Conservation (phyloP, 129 eudicot species). For the Rutidosis leptorrhynchoides region DNA sequence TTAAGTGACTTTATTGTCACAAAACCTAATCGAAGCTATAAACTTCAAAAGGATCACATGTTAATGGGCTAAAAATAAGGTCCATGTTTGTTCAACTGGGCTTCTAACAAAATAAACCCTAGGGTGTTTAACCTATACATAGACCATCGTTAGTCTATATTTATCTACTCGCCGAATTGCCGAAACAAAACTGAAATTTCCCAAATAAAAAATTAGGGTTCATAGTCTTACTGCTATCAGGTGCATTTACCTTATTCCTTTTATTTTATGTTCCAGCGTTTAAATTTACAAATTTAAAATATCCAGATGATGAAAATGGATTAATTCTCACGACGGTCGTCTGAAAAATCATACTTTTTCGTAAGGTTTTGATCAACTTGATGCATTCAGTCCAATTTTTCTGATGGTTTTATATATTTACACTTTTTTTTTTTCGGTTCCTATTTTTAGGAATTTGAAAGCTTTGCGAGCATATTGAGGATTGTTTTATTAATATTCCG, state of each 20-base stretch:
- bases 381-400: conserved; percentile 41
- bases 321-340: conserved; percentile 69
- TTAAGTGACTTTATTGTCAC: too few species aligned
- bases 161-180: not conserved
- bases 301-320: conserved; percentile 47
- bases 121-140: conserved; percentile 12
- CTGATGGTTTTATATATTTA: conserved; percentile 36
- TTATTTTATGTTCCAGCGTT: not conserved
- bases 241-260: not conserved
- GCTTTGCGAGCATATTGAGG: conserved; percentile 38
- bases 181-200: not conserved
- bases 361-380: conserved; percentile 34
- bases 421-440: not conserved
- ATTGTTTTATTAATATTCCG: conserved; percentile 34
- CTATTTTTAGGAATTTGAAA: not conserved
- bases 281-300: not conserved
- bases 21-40: too few species aligned
- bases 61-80: not conserved
- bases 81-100: conserved; percentile 7
- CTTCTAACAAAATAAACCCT: conserved; percentile 5
- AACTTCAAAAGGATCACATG: too few species aligned
- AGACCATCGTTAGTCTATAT: not conserved
- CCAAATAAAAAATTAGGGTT: not conserved
- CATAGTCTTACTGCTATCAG: not conserved
- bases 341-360: conserved; percentile 41